A percentile compares a stretch with the other conserved stretches of the same genome.
phyloP scores from a whole-genome alignment of 208 protist species.

The Acanthamoeba lenticulata region DNA sequence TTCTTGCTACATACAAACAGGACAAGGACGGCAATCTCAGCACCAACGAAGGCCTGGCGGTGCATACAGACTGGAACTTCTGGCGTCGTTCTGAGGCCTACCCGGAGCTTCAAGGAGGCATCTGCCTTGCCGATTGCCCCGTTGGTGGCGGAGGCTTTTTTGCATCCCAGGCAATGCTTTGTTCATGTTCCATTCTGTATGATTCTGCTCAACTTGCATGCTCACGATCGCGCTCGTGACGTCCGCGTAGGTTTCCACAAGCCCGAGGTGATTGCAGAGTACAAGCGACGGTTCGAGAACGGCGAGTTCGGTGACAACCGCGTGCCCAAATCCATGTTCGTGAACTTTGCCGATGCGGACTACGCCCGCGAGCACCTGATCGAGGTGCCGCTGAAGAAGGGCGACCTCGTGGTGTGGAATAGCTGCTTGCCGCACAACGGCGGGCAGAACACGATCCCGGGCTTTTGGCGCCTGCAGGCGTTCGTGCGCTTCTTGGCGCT shows the following conservation, averaged over 20 bases:
- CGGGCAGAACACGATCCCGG: neutral
- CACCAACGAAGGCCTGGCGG: neutral
- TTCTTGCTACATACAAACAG: neutral
- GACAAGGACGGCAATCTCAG: neutral
- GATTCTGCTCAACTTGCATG: neutral
- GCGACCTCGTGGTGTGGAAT: neutral
- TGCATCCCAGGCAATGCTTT: neutral
- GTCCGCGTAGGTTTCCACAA: neutral
- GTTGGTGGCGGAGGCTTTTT: neutral
- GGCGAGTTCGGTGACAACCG: neutral
- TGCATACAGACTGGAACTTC: neutral
- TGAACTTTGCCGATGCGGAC: neutral
- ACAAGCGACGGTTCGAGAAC: neutral
- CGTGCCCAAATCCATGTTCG: neutral
- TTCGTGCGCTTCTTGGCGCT: neutral
- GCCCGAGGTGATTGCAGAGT: neutral
- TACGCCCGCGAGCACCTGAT: neutral
- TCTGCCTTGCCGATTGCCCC: neutral
- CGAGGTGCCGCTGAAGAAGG: neutral
- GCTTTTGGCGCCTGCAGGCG: neutral
- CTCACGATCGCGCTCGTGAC: neutral
- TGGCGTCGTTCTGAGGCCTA: neutral
- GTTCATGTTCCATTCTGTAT: too few relatives aligned
- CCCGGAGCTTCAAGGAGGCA: neutral
- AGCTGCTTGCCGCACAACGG: neutral